A percentile compares a stretch with the other conserved stretches of the same genome.
phyloP scores from a whole-genome alignment of 495 filamentous ascomycete genomes.

The Letharia lupina region DNA sequence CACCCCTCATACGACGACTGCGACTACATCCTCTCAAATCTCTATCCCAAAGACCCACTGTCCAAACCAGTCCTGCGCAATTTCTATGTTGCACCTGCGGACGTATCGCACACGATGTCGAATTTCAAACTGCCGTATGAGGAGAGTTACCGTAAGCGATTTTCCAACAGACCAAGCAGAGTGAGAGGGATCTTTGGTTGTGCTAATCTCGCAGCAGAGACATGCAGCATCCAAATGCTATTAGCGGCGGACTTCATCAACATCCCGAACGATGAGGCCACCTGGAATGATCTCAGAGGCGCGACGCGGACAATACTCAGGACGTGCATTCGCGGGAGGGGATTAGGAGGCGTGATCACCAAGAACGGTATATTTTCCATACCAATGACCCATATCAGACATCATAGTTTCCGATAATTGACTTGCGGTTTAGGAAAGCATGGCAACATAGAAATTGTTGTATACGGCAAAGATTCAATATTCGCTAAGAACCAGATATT shows the following conservation, averaged over 20 bases:
- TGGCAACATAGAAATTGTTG: conserved; percentile 2
- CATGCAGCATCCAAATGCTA: not conserved
- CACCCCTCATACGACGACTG: not conserved
- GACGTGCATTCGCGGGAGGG: not conserved
- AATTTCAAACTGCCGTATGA: not conserved
- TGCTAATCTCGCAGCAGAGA: not conserved
- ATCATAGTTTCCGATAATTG: not conserved
- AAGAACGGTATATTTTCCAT: not conserved
- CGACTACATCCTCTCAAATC: not conserved
- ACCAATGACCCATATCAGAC: not conserved
- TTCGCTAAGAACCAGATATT: not conserved
- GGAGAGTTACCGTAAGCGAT: not conserved
- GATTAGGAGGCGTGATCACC: not conserved
- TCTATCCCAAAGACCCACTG: conserved; percentile 3
- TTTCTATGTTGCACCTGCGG: not conserved
- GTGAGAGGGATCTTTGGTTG: too few species aligned
- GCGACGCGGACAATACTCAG: not conserved
- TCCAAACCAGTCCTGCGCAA: not conserved
- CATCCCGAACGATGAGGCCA: not conserved
- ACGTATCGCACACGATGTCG: not conserved
- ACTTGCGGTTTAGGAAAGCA: not conserved
- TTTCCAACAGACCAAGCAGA: not conserved
- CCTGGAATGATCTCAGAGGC: conserved; percentile 1
- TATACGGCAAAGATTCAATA: conserved; percentile 1
- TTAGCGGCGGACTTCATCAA: not conserved